Evolutionary conservation across 2,329 filamentous ascomycete species (phyloP).

Genomic region (Salinomyces thailandicus): DNA sequence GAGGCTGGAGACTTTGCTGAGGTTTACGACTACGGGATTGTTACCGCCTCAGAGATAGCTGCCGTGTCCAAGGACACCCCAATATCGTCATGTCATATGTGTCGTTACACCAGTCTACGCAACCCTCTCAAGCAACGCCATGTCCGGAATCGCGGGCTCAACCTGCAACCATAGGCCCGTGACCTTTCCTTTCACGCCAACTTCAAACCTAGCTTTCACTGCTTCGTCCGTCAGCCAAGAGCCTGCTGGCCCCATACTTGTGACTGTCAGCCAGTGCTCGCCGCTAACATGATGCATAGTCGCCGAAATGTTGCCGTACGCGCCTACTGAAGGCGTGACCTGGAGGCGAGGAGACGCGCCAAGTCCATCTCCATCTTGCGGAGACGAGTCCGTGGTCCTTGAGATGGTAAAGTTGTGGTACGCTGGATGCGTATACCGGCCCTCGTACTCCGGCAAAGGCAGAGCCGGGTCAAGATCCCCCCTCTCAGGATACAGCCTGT

Average conservation of each 20-base stretch:
- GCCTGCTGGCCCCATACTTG: neutral
- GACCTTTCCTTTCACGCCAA: conserved; percentile 1
- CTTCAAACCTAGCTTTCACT: neutral
- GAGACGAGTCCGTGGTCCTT: neutral
- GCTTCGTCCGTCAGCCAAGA: neutral
- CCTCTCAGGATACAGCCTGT: neutral
- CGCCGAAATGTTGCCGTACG: neutral
- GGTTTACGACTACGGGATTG: conserved; percentile 3
- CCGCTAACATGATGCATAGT: conserved; percentile 2
- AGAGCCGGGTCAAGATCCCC: neutral
- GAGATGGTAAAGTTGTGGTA: neutral
- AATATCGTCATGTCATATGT: no score
- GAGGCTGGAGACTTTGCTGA: conserved; percentile 30
- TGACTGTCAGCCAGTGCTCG: conserved; percentile 1
- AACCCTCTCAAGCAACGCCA: conserved; percentile 3
- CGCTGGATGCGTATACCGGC: neutral
- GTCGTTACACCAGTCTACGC: no score
- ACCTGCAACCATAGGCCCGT: neutral
- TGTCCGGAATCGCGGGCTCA: neutral
- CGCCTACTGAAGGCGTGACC: neutral
- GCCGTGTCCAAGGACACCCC: no score
- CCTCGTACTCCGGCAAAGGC: neutral
- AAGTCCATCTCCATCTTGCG: no score
- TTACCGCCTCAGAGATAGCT: neutral
- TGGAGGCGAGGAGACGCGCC: neutral